Conservation (phyloP, 225 moss, liverwort and hornwort genomes). For the Bryoerythrophyllum caledonicum region DNA sequence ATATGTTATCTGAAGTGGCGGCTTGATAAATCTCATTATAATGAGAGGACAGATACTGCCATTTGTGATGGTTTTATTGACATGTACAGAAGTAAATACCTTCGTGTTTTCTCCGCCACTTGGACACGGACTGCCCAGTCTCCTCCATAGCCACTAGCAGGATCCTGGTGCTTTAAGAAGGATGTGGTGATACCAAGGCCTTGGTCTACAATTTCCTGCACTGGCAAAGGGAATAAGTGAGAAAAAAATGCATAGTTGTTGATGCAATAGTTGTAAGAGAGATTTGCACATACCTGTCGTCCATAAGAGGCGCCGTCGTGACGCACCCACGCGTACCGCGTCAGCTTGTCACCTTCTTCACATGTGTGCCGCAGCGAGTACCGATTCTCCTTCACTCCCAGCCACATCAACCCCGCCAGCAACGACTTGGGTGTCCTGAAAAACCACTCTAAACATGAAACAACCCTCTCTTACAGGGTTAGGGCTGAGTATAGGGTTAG, state of each 20-base stretch:
- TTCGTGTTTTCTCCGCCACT: conserved; percentile 48
- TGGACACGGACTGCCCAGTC: conserved; percentile 90
- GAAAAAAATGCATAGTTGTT: not conserved
- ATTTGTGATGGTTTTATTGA: not conserved
- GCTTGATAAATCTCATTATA: no score
- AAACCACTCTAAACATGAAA: not conserved
- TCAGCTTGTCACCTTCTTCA: conserved; percentile 82
- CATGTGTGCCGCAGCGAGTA: conserved; percentile 85
- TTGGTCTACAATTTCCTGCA: conserved; percentile 84
- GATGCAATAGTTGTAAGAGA: not conserved
- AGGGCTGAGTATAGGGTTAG: no score
- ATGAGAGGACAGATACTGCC: no score
- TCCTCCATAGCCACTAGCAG: conserved; percentile 87
- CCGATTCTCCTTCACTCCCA: conserved; percentile 76
- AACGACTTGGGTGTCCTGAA: conserved; percentile 89
- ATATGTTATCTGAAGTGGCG: no score
- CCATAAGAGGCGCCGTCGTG: conserved; percentile 93
- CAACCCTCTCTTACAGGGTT: not conserved
- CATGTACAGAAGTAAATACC: conserved; percentile 30
- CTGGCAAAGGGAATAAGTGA: not conserved
- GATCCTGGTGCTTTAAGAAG: conserved; percentile 74
- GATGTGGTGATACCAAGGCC: conserved; percentile 69
- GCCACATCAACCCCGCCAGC: conserved; percentile 93
- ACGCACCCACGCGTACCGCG: conserved; percentile 86
- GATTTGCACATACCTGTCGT: conserved; percentile 67